These are phyloP conservation scores for Penicillium decumbens DNA, from an alignment of 2,329 filamentous ascomycete species.

Conservation along the genomic window DNA sequence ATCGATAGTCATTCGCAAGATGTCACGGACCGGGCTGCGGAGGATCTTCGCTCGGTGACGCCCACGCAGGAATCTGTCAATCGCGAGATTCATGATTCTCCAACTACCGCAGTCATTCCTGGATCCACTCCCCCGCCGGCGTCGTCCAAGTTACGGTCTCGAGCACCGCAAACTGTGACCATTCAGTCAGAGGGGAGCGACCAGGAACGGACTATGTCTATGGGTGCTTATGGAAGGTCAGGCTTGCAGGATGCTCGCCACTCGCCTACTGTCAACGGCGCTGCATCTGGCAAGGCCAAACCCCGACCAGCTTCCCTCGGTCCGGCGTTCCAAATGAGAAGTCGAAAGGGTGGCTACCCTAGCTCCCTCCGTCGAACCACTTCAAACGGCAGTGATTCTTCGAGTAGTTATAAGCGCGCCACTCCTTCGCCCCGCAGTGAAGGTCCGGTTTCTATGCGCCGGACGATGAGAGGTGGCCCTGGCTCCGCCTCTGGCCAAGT, in stretches of 20 bases:
- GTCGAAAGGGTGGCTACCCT: slow-evolving; percentile 5
- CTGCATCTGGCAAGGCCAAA: slow-evolving; percentile 10
- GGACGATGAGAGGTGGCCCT: slow-evolving; percentile 62
- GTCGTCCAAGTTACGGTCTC: slow-evolving; percentile 7
- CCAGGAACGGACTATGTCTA: slow-evolving; percentile 19
- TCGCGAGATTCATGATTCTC: slow-evolving; percentile 17
- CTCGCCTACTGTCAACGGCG: slow-evolving; percentile 4
- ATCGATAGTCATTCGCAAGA: slow-evolving; percentile 16
- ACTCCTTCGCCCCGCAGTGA: slow-evolving; percentile 48
- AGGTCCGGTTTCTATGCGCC: slow-evolving; percentile 59
- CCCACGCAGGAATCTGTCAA: slow-evolving; percentile 15
- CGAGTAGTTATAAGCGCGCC: slow-evolving; percentile 73
- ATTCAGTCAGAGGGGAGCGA: slow-evolving; percentile 9
- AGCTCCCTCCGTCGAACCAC: slow-evolving; percentile 49
- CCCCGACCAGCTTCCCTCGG: slow-evolving; percentile 23
- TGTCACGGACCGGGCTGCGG: slow-evolving; percentile 6
- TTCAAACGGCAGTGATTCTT: slow-evolving; percentile 63
- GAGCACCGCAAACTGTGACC: slow-evolving; percentile 4
- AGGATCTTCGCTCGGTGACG: slow-evolving; percentile 22
- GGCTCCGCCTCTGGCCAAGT: slow-evolving; percentile 29
- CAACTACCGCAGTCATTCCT: slow-evolving; percentile 15
- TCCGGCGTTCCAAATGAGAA: slow-evolving; percentile 16
- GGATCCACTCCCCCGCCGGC: slow-evolving; percentile 19
- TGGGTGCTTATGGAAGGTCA: slow-evolving; percentile 16
- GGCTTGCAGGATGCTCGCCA: slow-evolving; percentile 9